Evolutionary conservation across 148 eudicot genomes (phyloP).

Genomic region (Agrostemma githago): DNA sequence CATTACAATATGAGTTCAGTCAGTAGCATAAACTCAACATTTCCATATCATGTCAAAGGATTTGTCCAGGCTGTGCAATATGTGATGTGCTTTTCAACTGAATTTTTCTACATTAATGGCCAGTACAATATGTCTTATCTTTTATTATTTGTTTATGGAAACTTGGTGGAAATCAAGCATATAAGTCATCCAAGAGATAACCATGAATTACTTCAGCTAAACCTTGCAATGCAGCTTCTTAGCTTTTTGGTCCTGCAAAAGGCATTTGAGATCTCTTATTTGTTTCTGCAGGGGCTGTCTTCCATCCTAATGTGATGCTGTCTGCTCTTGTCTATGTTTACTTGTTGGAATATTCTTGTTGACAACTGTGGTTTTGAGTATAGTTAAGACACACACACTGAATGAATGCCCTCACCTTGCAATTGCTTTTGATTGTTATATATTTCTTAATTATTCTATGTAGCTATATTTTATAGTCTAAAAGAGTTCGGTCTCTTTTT

Average conservation of each 20-base stretch:
- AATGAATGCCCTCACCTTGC: not conserved
- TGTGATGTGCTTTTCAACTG: not conserved
- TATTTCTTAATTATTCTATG: not conserved
- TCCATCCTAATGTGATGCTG: not conserved
- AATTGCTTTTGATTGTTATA: not conserved
- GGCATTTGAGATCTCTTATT: not conserved
- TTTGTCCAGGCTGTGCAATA: not conserved
- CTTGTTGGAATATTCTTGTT: not conserved
- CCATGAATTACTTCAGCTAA: not conserved
- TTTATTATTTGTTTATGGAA: no score
- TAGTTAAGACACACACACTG: not conserved
- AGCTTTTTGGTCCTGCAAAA: not conserved
- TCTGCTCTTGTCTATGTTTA: not conserved
- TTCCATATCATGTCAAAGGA: not conserved
- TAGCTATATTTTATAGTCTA: not conserved
- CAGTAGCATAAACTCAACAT: not conserved
- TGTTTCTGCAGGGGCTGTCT: not conserved
- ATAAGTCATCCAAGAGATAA: no score
- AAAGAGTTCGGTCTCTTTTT: not conserved
- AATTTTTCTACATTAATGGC: not conserved
- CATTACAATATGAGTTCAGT: no score
- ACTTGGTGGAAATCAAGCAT: no score
- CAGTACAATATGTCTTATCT: not conserved
- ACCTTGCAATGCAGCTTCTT: not conserved
- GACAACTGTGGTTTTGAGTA: not conserved